Evolutionary conservation across 1,139 yeast species (phyloP).

Genomic region (Debaryomyces sp.): DNA sequence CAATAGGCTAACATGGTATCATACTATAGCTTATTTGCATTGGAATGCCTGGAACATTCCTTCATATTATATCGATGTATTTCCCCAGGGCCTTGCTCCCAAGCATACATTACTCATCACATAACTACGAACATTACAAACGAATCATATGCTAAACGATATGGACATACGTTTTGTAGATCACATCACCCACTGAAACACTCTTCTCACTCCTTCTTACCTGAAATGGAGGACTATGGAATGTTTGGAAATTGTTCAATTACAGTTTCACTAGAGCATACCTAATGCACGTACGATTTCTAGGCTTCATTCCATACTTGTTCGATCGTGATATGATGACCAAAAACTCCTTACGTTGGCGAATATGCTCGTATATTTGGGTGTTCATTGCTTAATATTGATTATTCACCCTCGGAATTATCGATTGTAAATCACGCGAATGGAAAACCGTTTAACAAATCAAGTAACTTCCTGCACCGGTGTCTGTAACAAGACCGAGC

Average conservation of each 20-base stretch:
- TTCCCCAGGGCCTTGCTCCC: background rate
- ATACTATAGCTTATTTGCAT: background rate
- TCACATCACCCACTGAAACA: background rate
- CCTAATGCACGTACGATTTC: background rate
- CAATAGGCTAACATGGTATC: background rate
- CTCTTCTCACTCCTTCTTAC: background rate
- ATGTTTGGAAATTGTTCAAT: background rate
- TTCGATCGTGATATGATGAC: background rate
- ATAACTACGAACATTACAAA: background rate
- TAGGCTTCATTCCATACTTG: background rate
- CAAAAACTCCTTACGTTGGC: background rate
- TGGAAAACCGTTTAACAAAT: constrained; percentile 7
- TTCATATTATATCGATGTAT: background rate
- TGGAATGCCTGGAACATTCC: background rate
- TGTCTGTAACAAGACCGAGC: background rate
- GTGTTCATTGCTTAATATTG: background rate
- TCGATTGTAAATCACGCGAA: constrained; percentile 3
- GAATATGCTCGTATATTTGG: background rate
- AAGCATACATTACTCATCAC: background rate
- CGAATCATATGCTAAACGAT: background rate
- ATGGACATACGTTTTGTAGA: background rate
- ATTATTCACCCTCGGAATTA: constrained; percentile 4
- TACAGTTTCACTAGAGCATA: background rate
- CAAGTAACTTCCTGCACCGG: constrained; percentile 3
- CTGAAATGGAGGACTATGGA: background rate